A percentile compares a stretch with the other conserved stretches of the same genome.
phyloP scores from a whole-genome alignment of 768 basidiomycete genomes.

The Lanmaoa pseudosensibilis region DNA sequence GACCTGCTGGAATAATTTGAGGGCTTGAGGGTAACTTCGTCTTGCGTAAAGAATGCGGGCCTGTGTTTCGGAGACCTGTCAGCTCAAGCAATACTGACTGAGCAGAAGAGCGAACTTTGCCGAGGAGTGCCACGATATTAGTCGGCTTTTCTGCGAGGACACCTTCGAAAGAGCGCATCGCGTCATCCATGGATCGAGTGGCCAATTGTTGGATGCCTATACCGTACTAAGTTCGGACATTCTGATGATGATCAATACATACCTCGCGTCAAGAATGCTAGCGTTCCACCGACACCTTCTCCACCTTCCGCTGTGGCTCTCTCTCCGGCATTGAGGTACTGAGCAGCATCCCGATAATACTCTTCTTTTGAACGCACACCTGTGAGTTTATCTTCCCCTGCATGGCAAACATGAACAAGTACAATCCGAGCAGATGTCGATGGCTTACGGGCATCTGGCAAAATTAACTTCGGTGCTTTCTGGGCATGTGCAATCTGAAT shows the following conservation, averaged over 20 bases:
- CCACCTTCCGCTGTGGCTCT: slow-evolving; percentile 57
- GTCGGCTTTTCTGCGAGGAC: slow-evolving; percentile 77
- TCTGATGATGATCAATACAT: slow-evolving; percentile 11
- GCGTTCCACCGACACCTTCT: slow-evolving; percentile 53
- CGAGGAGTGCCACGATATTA: slow-evolving; percentile 84
- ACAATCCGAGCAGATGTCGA: background rate
- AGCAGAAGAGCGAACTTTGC: slow-evolving; percentile 55
- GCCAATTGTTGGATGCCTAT: slow-evolving; percentile 82
- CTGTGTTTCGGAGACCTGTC: slow-evolving; percentile 35
- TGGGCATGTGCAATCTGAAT: slow-evolving; percentile 78
- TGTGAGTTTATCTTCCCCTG: slow-evolving; percentile 66
- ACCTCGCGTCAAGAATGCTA: slow-evolving; percentile 70
- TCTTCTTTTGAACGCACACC: slow-evolving; percentile 65
- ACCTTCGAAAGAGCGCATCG: slow-evolving; percentile 76
- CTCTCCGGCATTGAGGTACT: slow-evolving; percentile 62
- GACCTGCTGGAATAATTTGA: slow-evolving; percentile 85
- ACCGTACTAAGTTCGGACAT: background rate
- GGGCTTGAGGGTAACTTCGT: slow-evolving; percentile 72
- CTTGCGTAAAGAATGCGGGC: slow-evolving; percentile 84
- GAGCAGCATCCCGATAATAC: slow-evolving; percentile 68
- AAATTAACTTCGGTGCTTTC: slow-evolving; percentile 77
- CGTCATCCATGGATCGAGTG: slow-evolving; percentile 77
- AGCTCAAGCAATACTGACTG: background rate
- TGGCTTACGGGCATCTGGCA: slow-evolving; percentile 69
- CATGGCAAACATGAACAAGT: background rate